Evolutionary conservation across 805 yeast genomes (phyloP).

Genomic region (Kregervanrija pseudodelftensis): DNA sequence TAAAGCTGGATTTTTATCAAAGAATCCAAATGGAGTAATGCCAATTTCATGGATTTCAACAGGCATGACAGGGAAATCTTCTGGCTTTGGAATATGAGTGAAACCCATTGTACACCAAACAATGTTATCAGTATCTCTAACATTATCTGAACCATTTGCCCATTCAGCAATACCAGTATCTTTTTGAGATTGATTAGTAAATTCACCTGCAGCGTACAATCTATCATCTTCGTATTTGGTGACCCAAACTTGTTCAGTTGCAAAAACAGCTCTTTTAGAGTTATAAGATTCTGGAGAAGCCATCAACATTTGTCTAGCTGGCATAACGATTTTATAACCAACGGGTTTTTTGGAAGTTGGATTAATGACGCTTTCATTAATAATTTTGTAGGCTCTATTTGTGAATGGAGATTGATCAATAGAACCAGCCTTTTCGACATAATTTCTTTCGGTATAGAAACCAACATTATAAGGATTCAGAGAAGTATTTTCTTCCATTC

Average conservation of each 20-base stretch:
- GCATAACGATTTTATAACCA: conserved; percentile 67
- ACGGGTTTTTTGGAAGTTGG: conserved; percentile 66
- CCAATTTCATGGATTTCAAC: conserved; percentile 67
- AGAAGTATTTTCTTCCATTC: conserved; percentile 46
- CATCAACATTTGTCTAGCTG: conserved; percentile 69
- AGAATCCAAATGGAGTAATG: conserved; percentile 67
- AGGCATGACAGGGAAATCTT: conserved; percentile 89
- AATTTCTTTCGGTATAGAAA: conserved; percentile 53
- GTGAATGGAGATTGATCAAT: conserved; percentile 72
- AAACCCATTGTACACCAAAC: conserved; percentile 79
- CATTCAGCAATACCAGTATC: conserved; percentile 69
- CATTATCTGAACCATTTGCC: conserved; percentile 60
- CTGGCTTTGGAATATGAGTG: conserved; percentile 77
- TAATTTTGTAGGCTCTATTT: conserved; percentile 65
- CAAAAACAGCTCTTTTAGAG: conserved; percentile 63
- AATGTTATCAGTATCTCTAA: conserved; percentile 68
- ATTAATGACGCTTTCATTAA: conserved; percentile 66
- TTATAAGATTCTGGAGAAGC: conserved; percentile 60
- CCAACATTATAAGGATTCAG: conserved; percentile 67
- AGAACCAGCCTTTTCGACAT: conserved; percentile 62
- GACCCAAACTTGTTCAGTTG: conserved; percentile 77
- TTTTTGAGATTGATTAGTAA: conserved; percentile 68
- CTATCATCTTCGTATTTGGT: conserved; percentile 70
- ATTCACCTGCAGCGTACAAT: conserved; percentile 76
- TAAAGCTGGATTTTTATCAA: conserved; percentile 69